Evolutionary conservation across 1,284 basidiomycete genomes (phyloP), one percentile per base, ranked within the genome.

Genomic region (Gomphus bonarii): DNA sequence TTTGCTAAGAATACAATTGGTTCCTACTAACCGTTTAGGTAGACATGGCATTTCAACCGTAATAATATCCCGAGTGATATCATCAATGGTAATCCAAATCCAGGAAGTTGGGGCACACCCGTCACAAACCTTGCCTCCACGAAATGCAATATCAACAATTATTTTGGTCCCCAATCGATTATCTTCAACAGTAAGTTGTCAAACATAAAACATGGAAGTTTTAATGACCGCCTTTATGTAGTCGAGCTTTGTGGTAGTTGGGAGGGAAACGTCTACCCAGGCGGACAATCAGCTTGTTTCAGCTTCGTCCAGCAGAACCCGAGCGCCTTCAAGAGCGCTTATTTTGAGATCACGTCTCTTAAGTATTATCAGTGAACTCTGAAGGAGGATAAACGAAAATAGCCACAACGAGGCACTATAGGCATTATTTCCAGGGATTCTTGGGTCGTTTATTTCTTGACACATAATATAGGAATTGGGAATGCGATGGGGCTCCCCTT

Each of bases 41-140:
- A 55, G 53, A 55, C 28, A 36, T 71, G 64, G 63, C 50, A 64
- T 64, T 50, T 50, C 63, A 49, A 49, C 7, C 59, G 62, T 8
- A 35, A 53, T 8, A 59, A 59, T 20, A 63, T 69, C 16, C 69
- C 70, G 3, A 58, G 60, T 12, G 68, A 70, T 54, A 64, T 70
- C 35, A 63, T 59, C 12, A 25, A 25, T 10, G 43, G 43, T 5
- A 50, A 47, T 3, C 57, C 63, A 31, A 48, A 59, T 20, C 63
- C 64, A 3, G 33, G 54, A 5, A 38, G 44, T 28, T 61, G 55
- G 59, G 58, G 64, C n/a, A 54, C 55, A 14, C 65, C 65, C 1
- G 63, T 62, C 9, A 62, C 61, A 42, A 47, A 55, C 43, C 54
- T 55, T 11, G 44, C 42, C 22, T 60, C 47, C 48, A 48, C 20